These are phyloP conservation scores for Phytophthora idaei DNA, from an alignment of 352 stramenopile species.

Conservation along the genomic window DNA sequence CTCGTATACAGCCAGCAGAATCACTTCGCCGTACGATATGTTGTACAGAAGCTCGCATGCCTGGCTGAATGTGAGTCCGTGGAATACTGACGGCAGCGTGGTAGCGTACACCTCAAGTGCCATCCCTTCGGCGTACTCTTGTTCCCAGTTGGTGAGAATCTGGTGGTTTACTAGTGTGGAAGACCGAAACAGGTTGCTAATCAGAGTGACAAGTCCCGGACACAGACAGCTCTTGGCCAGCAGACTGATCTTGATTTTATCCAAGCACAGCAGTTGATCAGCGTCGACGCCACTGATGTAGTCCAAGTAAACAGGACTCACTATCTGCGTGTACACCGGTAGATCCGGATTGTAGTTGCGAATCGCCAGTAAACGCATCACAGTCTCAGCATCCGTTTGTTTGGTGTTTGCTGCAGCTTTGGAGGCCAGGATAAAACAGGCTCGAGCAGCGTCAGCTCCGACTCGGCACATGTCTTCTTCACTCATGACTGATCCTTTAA, in stretches of 20 bases:
- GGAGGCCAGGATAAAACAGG: constrained; percentile 61
- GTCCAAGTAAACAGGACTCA: constrained; percentile 55
- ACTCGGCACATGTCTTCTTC: constrained; percentile 72
- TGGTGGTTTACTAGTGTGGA: constrained; percentile 36
- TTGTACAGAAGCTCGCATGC: constrained; percentile 59
- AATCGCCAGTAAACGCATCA: constrained; percentile 63
- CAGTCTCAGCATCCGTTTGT: constrained; percentile 57
- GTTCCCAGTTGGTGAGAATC: constrained; percentile 41
- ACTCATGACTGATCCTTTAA: constrained; percentile 70
- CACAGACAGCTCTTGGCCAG: constrained; percentile 71
- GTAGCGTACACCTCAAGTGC: constrained; percentile 68
- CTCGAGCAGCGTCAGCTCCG: constrained; percentile 51
- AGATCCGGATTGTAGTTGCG: constrained; percentile 66
- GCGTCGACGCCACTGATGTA: constrained; percentile 62
- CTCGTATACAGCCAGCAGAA: constrained; percentile 58
- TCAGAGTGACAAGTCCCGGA: constrained; percentile 59
- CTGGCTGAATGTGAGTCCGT: constrained; percentile 60
- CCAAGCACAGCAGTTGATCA: constrained; percentile 64
- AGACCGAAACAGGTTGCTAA: constrained; percentile 70
- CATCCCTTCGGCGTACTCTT: constrained; percentile 61
- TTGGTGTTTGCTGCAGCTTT: constrained; percentile 49
- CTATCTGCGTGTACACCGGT: constrained; percentile 66
- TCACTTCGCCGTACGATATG: constrained; percentile 62
- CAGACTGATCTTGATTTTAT: constrained; percentile 69
- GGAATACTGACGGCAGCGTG: constrained; percentile 44